Base-by-base conservation (phyloP, 176 grass and related monocot genomes). In the Eragrostis curvula region DNA sequence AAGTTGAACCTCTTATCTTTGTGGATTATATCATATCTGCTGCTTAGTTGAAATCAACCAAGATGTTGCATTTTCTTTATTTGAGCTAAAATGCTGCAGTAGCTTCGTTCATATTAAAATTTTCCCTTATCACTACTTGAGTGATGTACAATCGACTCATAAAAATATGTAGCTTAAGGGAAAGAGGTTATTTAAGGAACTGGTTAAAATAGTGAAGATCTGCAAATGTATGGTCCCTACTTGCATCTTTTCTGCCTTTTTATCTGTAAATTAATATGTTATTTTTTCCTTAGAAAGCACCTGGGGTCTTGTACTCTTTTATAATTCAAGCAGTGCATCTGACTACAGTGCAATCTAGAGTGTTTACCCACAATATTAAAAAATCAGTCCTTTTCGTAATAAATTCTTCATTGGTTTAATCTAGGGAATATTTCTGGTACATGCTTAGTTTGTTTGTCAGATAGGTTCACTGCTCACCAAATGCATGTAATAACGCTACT, bases 141-240 rank as follows among this genome's bases (percentile, higher is more conserved):
- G 32, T 36, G 32, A 36, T 36, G 32, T 36, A 36, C 32, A 36
- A 36, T 36, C 32, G 84, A 79, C 86, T 23, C 80, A 87, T 73
- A 36, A 36, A 94, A 94, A 70, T 89, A 89, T 79, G 29, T 85
- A 65, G 77, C 64, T 11, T 89, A 89, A 78, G 92, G 86, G 9
- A 89, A 81, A 88, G 87, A 87, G 27, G 92, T 91, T 71, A 83
- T 94, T n/a, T 89, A 94, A 82, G 92, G 92, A 45, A 94, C 92
- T 71, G 89, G 92, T 49, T 94, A 89, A 32, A 91, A 91, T 89
- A 89, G 87, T 53, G 92, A 94, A 87, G 92, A 94, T 79, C 67
- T 92, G 25, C 92, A 91, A 91, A 94, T 94, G 92, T 94, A 91
- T 63, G 66, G 10, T 18, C 30, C 18, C 57, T 24, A 55, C 68